These are phyloP conservation scores for Kwoniella sp. DNA, from an alignment of 768 basidiomycete genomes.

Conservation along the genomic window DNA sequence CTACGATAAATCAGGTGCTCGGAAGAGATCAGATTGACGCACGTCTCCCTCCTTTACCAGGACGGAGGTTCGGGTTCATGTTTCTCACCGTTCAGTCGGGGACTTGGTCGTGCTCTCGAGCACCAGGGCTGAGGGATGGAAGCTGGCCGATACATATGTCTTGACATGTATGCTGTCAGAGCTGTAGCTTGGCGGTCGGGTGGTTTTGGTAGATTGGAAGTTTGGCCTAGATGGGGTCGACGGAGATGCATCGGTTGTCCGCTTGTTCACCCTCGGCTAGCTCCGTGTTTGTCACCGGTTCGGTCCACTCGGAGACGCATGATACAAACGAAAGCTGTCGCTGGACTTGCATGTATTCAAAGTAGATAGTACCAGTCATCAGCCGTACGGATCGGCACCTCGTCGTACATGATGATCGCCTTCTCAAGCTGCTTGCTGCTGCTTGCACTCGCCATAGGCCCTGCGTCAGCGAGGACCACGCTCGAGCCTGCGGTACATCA, in stretches of 20 bases:
- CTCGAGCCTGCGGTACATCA: slow-evolving; percentile 27
- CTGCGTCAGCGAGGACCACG: background rate
- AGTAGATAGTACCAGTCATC: too few species aligned
- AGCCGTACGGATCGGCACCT: too few species aligned
- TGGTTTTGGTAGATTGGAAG: too few species aligned
- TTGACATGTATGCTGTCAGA: too few species aligned
- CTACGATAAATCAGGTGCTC: slow-evolving; percentile 7
- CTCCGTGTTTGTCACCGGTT: too few species aligned
- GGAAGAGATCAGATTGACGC: slow-evolving; percentile 4
- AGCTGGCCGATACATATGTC: background rate
- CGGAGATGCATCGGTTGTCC: too few species aligned
- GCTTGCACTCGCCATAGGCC: background rate
- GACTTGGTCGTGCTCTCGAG: background rate
- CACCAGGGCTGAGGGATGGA: background rate
- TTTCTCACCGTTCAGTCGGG: slow-evolving; percentile 10
- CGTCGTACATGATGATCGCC: background rate
- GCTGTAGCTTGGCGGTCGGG: too few species aligned
- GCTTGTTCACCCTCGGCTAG: too few species aligned
- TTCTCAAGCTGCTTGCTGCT: background rate
- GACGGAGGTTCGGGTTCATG: slow-evolving; percentile 9
- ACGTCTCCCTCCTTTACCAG: slow-evolving; percentile 7
- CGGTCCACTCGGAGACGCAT: too few species aligned
- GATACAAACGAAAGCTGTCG: too few species aligned
- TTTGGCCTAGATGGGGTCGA: too few species aligned
- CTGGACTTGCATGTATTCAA: too few species aligned